Evolutionary conservation across 192 early-diverging fungal genomes (phyloP), one percentile per base, ranked within the genome.

Genomic region (Phycomyces blakesleeanus): DNA sequence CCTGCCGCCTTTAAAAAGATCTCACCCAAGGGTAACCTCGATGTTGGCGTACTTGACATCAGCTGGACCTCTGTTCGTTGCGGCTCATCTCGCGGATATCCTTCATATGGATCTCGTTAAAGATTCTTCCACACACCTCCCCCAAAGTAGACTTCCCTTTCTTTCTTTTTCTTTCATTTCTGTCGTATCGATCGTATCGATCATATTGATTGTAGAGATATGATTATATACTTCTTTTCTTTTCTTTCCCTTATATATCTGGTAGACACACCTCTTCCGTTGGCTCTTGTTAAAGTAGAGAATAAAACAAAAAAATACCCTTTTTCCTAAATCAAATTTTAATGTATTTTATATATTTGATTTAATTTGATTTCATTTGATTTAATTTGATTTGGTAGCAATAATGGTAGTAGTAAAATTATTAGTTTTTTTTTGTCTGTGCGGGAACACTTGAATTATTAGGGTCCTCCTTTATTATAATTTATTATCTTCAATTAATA

Each of bases 1-100:
- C 65, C 57, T 38, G 38, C 65, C 51, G 65, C 65, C 26, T 67
- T 67, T 39, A 15, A 59, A 18, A 59, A 58, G 49, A 60, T 67
- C 44, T 55, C 57, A 11, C 51, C 51, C 8, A 22, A 29, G 6
- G 51, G 51, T 26, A 51, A 18, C 4, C 65, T 58, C 22, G 51
- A 59, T 39, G 24, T 41, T 16, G 65, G 65, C 41, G 57, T 67
- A 14, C 37, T 67, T 12, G 57, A 67, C 59, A 54, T 67, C 27
- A 50, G 41, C 24, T 67, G 57, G 56, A 59, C 26, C n/a, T 38
- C 29, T 42, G 65, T 67, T 29, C 18, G 25, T 38, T 67, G 65
- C 24, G 39, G 41, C 14, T 27, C 10, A 54, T 22, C 52, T 20
- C 52, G 52, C 52, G 44, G 18, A 14, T 47, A 47, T 12, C 44